phyloP scores from a whole-genome alignment of 352 stramenopile species.

The Pythium guiyangense region DNA sequence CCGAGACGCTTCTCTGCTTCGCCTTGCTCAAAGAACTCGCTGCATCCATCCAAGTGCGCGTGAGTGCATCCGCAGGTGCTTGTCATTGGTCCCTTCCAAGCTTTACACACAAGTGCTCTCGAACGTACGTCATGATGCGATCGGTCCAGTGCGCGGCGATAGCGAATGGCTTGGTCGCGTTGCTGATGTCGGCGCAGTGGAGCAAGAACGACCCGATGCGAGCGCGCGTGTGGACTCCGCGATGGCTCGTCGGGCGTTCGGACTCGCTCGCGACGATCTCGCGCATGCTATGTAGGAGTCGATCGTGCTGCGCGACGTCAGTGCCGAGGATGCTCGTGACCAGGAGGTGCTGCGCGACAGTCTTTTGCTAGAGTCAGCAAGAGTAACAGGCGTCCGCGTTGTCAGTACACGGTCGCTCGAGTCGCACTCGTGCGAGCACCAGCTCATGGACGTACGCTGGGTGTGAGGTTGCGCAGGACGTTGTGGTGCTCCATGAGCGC shows the following conservation, averaged over 20 bases:
- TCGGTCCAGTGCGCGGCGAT: conserved; percentile 19
- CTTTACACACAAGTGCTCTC: background rate
- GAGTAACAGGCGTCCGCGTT: background rate
- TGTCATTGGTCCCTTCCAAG: too few relatives aligned
- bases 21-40: conserved; percentile 27
- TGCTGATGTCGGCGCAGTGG: conserved; percentile 30
- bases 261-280: background rate
- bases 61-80: background rate
- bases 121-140: conserved; percentile 18
- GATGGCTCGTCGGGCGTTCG: background rate
- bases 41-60: background rate
- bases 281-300: conserved; percentile 12
- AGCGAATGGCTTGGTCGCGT: conserved; percentile 20
- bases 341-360: conserved; percentile 17
- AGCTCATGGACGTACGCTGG: conserved; percentile 5
- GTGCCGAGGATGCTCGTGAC: conserved; percentile 23
- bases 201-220: conserved; percentile 21
- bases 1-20: conserved; percentile 17
- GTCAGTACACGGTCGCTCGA: background rate
- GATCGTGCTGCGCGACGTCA: conserved; percentile 17
- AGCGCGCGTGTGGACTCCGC: conserved; percentile 6
- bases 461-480: conserved; percentile 11
- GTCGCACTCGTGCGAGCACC: background rate
- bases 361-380: conserved; percentile 8
- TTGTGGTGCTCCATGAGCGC: conserved; percentile 12